phyloP scores from a whole-genome alignment of 202 grass and related monocot species.

The Zizania palustris region DNA sequence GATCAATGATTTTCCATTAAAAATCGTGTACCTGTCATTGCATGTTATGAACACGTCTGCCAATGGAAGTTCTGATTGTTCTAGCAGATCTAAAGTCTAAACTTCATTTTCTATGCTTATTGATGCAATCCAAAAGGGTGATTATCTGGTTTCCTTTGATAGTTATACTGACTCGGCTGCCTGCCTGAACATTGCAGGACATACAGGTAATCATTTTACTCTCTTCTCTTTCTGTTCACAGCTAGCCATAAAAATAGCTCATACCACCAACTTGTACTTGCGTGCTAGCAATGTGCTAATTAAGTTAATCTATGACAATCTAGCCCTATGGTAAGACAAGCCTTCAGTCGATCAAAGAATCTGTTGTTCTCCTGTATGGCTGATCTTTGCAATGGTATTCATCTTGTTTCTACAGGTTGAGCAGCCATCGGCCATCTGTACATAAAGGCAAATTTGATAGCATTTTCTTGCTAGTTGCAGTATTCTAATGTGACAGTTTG shows the following conservation, averaged over 20 bases:
- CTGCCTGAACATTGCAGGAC: conserved; percentile 5
- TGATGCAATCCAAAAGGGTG: neutral
- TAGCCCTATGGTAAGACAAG: too few relatives aligned
- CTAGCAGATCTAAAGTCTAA: conserved; percentile 24
- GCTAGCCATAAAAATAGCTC: conserved; percentile 22
- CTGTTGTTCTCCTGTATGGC: neutral
- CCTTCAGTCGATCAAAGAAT: neutral
- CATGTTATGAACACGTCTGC: neutral
- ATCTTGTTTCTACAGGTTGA: conserved; percentile 45
- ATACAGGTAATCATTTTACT: conserved; percentile 35
- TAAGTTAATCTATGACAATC: neutral
- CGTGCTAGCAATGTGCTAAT: conserved; percentile 8
- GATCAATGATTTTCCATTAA: neutral
- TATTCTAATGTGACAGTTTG: conserved; percentile 39
- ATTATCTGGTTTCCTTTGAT: neutral
- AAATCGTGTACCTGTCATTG: neutral
- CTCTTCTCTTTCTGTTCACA: neutral
- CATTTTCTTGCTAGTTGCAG: conserved; percentile 1
- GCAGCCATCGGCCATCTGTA: conserved; percentile 36
- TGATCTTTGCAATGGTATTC: conserved; percentile 13
- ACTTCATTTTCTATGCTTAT: neutral
- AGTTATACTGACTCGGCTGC: neutral
- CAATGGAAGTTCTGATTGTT: neutral
- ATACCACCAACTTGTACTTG: neutral
- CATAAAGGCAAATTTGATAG: conserved; percentile 39